Conservation (phyloP, 345 rosid genomes). For the Nephelium lappaceum region DNA sequence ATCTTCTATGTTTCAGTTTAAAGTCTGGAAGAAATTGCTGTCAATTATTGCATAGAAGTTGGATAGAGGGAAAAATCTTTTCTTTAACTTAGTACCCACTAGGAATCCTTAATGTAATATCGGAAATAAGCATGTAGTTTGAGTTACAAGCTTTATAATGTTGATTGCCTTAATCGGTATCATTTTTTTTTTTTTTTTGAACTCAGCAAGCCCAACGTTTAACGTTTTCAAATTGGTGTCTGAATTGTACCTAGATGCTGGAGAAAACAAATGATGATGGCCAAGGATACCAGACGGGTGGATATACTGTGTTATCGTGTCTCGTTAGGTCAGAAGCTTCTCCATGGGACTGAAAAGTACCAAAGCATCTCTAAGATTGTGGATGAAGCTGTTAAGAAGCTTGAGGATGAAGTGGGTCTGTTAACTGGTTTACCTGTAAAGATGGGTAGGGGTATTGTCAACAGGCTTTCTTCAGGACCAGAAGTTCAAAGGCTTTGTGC, state of each 20-base stretch:
- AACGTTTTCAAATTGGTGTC: not conserved
- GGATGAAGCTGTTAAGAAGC: constrained; percentile 72
- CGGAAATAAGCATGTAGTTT: not conserved
- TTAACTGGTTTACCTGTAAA: constrained; percentile 79
- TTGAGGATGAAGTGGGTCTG: constrained; percentile 85
- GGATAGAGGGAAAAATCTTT: not conserved
- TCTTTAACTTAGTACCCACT: not conserved
- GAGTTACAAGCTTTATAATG: not conserved
- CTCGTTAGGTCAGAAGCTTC: constrained; percentile 76
- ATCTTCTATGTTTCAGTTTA: not conserved
- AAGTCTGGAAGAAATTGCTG: not conserved
- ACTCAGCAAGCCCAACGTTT: not conserved
- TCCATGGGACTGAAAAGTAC: constrained; percentile 60
- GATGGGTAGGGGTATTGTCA: constrained; percentile 88
- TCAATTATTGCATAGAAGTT: not conserved
- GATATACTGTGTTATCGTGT: constrained; percentile 88
- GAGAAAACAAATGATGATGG: constrained; percentile 83
- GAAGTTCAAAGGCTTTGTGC: constrained; percentile 77
- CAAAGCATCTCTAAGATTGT: constrained; percentile 53
- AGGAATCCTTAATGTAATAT: not conserved
- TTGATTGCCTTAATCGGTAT: not conserved
- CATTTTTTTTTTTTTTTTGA: not conserved
- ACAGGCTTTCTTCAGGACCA: constrained; percentile 78
- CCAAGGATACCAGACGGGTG: constrained; percentile 78
- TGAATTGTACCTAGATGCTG: constrained; percentile 59